These are phyloP conservation scores for Talaromyces stipitatus DNA, from an alignment of 495 filamentous ascomycete genomes.

Conservation along the genomic window DNA sequence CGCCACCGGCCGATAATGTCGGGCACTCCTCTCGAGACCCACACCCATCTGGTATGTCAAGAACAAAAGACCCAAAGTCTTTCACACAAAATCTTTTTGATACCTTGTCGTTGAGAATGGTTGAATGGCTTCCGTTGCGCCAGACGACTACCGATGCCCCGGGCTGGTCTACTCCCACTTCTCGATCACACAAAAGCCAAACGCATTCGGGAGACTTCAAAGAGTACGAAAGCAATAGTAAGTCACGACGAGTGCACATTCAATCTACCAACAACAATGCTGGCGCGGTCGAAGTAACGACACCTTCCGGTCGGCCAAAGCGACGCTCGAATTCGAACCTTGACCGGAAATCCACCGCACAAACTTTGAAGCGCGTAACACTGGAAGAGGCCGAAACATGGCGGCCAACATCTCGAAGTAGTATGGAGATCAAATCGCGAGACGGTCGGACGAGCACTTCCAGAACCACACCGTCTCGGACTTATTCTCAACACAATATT, in stretches of 20 bases:
- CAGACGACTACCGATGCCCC: conserved; percentile 20
- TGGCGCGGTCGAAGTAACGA: background rate
- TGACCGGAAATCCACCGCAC: conserved; percentile 30
- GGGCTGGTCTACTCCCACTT: conserved; percentile 13
- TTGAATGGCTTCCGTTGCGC: conserved; percentile 66
- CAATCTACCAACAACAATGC: conserved; percentile 1
- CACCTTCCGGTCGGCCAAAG: background rate
- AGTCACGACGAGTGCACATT: conserved; percentile 6
- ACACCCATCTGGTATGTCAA: conserved; percentile 31
- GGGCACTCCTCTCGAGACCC: conserved; percentile 14
- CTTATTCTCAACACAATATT: background rate
- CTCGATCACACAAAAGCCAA: conserved; percentile 8
- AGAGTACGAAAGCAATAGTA: conserved; percentile 4
- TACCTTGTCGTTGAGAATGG: conserved; percentile 67
- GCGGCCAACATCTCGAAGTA: conserved; percentile 24
- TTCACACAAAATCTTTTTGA: conserved; percentile 79
- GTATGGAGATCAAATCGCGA: conserved; percentile 25
- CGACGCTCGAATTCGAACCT: conserved; percentile 20
- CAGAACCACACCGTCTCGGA: background rate
- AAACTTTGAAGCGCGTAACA: conserved; percentile 35
- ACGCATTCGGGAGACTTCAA: background rate
- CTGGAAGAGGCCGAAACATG: conserved; percentile 31
- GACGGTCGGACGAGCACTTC: background rate
- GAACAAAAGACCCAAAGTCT: conserved; percentile 70
- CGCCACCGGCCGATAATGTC: background rate